These are phyloP conservation scores for Phyllachora maydis DNA, from an alignment of 2,329 filamentous ascomycete genomes.

Conservation along the genomic window DNA sequence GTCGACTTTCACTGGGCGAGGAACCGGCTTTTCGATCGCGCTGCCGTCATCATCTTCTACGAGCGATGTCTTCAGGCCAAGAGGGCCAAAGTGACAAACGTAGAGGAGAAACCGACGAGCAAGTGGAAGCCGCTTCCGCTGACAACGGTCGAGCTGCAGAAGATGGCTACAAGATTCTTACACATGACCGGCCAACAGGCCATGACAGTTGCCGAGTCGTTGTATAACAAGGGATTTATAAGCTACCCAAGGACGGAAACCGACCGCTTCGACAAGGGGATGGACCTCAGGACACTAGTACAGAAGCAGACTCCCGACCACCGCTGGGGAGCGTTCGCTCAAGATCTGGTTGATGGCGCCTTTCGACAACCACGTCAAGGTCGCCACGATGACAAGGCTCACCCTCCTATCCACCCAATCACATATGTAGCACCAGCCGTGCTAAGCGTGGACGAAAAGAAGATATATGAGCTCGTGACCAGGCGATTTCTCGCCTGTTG, in stretches of 20 bases:
- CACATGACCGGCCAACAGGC: constrained; percentile 81
- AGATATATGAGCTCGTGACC: constrained; percentile 81
- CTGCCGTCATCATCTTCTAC: constrained; percentile 60
- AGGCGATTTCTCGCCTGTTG: constrained; percentile 90
- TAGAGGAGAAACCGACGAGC: constrained; percentile 76
- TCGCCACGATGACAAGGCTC: constrained; percentile 83
- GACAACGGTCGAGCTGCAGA: constrained; percentile 91
- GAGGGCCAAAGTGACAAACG: constrained; percentile 60
- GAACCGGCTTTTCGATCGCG: constrained; percentile 70
- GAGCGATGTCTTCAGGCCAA: constrained; percentile 67
- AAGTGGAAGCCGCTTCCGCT: constrained; percentile 89
- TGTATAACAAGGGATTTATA: constrained; percentile 92
- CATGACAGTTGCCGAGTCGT: constrained; percentile 68
- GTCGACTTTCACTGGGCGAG: constrained; percentile 75
- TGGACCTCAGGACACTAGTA: constrained; percentile 62
- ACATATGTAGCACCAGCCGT: constrained; percentile 55
- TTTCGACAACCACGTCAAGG: constrained; percentile 72
- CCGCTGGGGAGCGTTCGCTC: constrained; percentile 66
- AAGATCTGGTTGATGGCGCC: constrained; percentile 48
- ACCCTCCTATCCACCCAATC: constrained; percentile 91
- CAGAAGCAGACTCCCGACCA: constrained; percentile 64
- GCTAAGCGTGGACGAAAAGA: constrained; percentile 43
- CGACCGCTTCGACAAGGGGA: constrained; percentile 79
- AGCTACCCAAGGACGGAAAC: constrained; percentile 96
- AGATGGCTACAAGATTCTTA: constrained; percentile 76